Evolutionary conservation across 2,329 filamentous ascomycete genomes (phyloP).

Genomic region (Sordariomycetes sp.): DNA sequence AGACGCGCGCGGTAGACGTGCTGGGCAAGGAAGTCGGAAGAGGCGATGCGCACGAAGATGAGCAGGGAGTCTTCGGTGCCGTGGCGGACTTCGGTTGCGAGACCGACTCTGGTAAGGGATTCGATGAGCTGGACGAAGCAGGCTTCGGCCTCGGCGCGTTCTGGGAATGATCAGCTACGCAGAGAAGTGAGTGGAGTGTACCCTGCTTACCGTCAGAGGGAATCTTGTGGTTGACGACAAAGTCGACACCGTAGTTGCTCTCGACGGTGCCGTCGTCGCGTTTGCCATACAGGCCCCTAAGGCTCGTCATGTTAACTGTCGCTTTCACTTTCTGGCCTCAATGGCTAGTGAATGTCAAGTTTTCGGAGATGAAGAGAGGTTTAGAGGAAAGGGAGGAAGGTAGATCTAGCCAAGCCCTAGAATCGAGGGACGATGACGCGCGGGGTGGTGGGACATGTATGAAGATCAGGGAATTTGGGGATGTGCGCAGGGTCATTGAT

Average conservation of each 20-base stretch:
- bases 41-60: constrained; percentile 74
- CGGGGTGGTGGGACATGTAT: no score
- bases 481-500: no score
- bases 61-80: constrained; percentile 69
- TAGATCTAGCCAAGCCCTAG: no score
- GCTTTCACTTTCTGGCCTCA: no score
- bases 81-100: constrained; percentile 79
- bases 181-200: background rate
- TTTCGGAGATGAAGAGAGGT: no score
- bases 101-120: constrained; percentile 67
- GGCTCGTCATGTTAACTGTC: constrained; percentile 18
- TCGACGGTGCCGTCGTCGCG: constrained; percentile 14
- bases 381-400: no score
- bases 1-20: constrained; percentile 83
- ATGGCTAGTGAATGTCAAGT: no score
- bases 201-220: constrained; percentile 53
- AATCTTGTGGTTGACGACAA: constrained; percentile 74
- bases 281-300: constrained; percentile 20
- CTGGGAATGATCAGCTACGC: constrained; percentile 27
- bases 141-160: constrained; percentile 58
- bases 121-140: constrained; percentile 72
- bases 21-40: constrained; percentile 62
- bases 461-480: no score
- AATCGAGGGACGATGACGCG: no score
- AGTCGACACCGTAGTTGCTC: constrained; percentile 59